phyloP scores from a whole-genome alignment of 2,329 filamentous ascomycete genomes.

The Incumbomyces delicatus region DNA sequence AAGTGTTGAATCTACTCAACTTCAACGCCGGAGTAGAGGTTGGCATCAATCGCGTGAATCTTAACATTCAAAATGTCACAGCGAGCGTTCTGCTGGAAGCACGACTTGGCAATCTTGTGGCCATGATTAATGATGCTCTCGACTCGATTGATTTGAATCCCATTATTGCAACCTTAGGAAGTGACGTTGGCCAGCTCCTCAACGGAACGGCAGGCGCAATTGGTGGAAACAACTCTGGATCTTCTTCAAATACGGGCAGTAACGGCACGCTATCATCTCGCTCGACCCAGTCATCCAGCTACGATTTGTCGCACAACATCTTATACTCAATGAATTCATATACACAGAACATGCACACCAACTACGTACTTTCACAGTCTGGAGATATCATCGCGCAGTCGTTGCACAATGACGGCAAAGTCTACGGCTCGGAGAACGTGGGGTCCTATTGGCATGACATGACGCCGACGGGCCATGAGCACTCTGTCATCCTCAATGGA shows the following conservation, averaged over 20 bases:
- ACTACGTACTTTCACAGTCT: slow-evolving; percentile 47
- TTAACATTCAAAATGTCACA: slow-evolving; percentile 49
- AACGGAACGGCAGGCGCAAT: slow-evolving; percentile 29
- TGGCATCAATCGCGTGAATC: slow-evolving; percentile 46
- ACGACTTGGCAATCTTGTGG: slow-evolving; percentile 49
- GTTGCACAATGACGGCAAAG: slow-evolving; percentile 45
- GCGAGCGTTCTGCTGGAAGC: slow-evolving; percentile 52
- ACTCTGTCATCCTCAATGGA: slow-evolving; percentile 33
- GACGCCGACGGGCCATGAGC: slow-evolving; percentile 46
- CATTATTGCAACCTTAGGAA: slow-evolving; percentile 46
- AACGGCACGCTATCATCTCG: slow-evolving; percentile 5
- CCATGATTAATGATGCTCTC: slow-evolving; percentile 51
- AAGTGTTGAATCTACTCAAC: slow-evolving; percentile 48
- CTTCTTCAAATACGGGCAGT: slow-evolving; percentile 4
- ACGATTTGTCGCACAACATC: slow-evolving; percentile 46
- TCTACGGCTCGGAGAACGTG: slow-evolving; percentile 35
- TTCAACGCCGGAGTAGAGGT: slow-evolving; percentile 54
- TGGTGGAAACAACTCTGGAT: slow-evolving; percentile 10
- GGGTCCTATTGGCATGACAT: slow-evolving; percentile 45
- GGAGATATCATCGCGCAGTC: slow-evolving; percentile 46
- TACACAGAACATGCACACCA: slow-evolving; percentile 45
- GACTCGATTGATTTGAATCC: slow-evolving; percentile 53
- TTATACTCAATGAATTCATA: slow-evolving; percentile 55
- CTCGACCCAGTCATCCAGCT: slow-evolving; percentile 24
- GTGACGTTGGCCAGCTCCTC: slow-evolving; percentile 40